Evolutionary conservation across 345 rosid genomes (phyloP).

Genomic region (Ceriops tagal): DNA sequence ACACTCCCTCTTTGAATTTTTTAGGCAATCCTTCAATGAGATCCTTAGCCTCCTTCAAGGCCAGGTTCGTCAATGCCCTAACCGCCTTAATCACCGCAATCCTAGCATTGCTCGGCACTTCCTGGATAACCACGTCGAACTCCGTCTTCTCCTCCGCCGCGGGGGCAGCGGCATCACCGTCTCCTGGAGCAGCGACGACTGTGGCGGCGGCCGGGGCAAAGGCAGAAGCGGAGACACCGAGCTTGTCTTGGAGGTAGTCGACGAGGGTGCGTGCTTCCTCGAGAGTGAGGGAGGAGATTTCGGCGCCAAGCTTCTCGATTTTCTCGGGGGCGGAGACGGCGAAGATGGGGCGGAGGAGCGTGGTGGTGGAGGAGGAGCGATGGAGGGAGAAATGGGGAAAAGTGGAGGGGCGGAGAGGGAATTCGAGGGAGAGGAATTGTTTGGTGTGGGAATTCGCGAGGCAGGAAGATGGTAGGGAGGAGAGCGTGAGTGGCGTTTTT

Average conservation of each 20-base stretch:
- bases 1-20: slow-evolving; percentile 71
- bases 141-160: slow-evolving; percentile 72
- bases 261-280: slow-evolving; percentile 72
- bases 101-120: slow-evolving; percentile 68
- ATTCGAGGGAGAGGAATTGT: slow-evolving; percentile 18
- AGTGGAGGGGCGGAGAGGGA: slow-evolving; percentile 36
- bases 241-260: slow-evolving; percentile 78
- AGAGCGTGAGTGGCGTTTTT: not conserved
- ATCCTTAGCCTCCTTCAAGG: slow-evolving; percentile 85
- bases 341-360: slow-evolving; percentile 49
- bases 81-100: slow-evolving; percentile 81
- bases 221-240: slow-evolving; percentile 75
- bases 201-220: slow-evolving; percentile 58
- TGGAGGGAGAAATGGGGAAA: not conserved
- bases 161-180: slow-evolving; percentile 31
- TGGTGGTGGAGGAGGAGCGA: slow-evolving; percentile 24
- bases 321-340: slow-evolving; percentile 73
- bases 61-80: slow-evolving; percentile 69
- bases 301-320: slow-evolving; percentile 57
- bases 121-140: slow-evolving; percentile 74
- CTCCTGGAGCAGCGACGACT: slow-evolving; percentile 38
- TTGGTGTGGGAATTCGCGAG: slow-evolving; percentile 21
- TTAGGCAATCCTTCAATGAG: slow-evolving; percentile 81
- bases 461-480: slow-evolving; percentile 25
- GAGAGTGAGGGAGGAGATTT: slow-evolving; percentile 64